Evolutionary conservation across 192 early-diverging fungal species (phyloP).

Genomic region (Coemansia sp.): DNA sequence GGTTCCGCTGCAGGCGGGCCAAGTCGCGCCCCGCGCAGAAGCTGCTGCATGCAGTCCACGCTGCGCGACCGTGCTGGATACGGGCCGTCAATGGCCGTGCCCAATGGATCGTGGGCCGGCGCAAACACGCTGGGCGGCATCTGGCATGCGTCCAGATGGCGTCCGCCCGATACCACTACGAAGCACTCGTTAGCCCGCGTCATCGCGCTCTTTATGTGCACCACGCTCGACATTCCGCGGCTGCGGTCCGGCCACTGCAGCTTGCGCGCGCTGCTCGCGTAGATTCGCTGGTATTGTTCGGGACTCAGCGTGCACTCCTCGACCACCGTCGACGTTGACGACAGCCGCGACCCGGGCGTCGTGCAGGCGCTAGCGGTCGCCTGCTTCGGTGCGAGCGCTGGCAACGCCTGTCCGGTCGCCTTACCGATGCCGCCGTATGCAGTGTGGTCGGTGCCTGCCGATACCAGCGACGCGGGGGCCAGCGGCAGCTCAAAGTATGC

Average conservation of each 20-base stretch:
- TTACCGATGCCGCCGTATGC: constrained; percentile 1
- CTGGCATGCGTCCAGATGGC: constrained; percentile 17
- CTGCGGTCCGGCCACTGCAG: constrained; percentile 24
- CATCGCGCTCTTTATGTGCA: constrained; percentile 43
- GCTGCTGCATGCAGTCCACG: constrained; percentile 12
- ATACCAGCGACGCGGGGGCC: neutral
- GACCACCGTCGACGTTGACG: constrained; percentile 41
- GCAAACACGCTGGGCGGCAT: constrained; percentile 10
- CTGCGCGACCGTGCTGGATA: constrained; percentile 12
- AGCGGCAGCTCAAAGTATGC: constrained; percentile 37
- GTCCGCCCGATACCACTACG: constrained; percentile 23
- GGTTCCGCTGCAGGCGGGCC: neutral
- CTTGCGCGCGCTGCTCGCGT: constrained; percentile 39
- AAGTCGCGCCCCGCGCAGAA: neutral
- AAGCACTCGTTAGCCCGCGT: constrained; percentile 38
- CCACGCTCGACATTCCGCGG: constrained; percentile 27
- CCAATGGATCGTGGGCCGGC: neutral
- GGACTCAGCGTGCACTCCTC: constrained; percentile 26
- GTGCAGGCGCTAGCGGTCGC: constrained; percentile 1
- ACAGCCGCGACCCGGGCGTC: constrained; percentile 32
- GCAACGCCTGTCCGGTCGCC: neutral
- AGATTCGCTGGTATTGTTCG: constrained; percentile 39
- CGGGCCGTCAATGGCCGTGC: neutral
- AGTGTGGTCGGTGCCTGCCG: neutral
- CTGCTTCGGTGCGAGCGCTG: neutral